These are phyloP conservation scores for Orychophragmus violaceus DNA, from an alignment of 345 rosid genomes.

Conservation along the genomic window DNA sequence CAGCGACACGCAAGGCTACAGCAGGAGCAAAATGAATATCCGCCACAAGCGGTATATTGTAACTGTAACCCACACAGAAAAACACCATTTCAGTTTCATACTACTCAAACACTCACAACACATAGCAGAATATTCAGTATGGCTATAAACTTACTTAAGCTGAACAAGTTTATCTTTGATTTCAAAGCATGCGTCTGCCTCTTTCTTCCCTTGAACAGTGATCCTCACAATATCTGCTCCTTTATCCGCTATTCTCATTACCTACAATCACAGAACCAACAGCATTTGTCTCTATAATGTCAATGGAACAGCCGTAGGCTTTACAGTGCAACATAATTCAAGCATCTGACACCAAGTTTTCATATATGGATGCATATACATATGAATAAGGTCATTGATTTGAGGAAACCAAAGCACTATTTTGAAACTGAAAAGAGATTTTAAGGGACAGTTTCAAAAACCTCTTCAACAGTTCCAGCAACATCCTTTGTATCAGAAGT, in stretches of 20 bases:
- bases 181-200: slow-evolving; percentile 95
- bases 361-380: not conserved
- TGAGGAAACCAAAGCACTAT: too few species aligned
- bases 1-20: slow-evolving; percentile 82
- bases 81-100: slow-evolving; percentile 9
- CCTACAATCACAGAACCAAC: slow-evolving; percentile 40
- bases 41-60: slow-evolving; percentile 92
- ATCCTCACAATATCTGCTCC: slow-evolving; percentile 95
- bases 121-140: not conserved
- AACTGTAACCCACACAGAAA: slow-evolving; percentile 42
- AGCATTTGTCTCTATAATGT: not conserved
- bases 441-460: slow-evolving; percentile 14
- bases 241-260: slow-evolving; percentile 84
- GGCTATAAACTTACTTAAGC: slow-evolving; percentile 52
- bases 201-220: slow-evolving; percentile 98
- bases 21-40: slow-evolving; percentile 98
- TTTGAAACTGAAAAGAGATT: not conserved
- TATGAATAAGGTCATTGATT: not conserved
- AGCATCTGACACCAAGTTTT: not conserved
- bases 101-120: not conserved
- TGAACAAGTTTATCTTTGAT: slow-evolving; percentile 88
- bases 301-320: not conserved
- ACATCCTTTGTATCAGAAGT: slow-evolving; percentile 85
- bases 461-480: slow-evolving; percentile 93
- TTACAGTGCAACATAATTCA: not conserved